Evolutionary conservation across 805 yeast species (phyloP).

Genomic region (Huiozyma naganishii): DNA sequence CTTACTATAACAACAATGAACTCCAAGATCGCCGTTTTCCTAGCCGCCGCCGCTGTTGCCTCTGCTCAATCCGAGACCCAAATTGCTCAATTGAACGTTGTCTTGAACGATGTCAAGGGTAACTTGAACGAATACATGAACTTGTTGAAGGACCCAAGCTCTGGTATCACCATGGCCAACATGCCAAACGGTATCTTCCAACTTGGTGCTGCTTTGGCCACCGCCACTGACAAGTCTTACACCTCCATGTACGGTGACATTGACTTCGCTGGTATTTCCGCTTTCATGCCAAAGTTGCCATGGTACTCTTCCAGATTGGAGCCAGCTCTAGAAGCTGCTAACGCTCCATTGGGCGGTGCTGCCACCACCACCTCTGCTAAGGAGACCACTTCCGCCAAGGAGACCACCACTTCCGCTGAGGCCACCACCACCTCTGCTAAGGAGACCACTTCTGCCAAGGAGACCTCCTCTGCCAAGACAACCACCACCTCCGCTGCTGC

Average conservation of each 20-base stretch:
- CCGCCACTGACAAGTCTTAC: conserved; percentile 23
- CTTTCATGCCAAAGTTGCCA: conserved; percentile 26
- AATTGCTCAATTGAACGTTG: conserved; percentile 13
- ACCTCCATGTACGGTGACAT: conserved; percentile 25
- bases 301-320: conserved; percentile 27
- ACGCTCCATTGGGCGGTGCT: conserved; percentile 2
- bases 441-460: conserved; percentile 3
- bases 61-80: conserved; percentile 12
- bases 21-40: conserved; percentile 11
- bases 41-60: conserved; percentile 15
- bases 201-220: conserved; percentile 17
- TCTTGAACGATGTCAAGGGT: conserved; percentile 13
- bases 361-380: conserved; percentile 1
- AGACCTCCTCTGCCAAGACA: conserved; percentile 5
- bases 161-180: conserved; percentile 8
- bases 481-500: conserved; percentile 3
- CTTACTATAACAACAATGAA: conserved; percentile 5
- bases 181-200: conserved; percentile 18
- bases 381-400: conserved; percentile 3
- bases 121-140: conserved; percentile 11
- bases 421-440: conserved; percentile 7
- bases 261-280: conserved; percentile 18
- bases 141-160: conserved; percentile 6
- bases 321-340: conserved; percentile 8
- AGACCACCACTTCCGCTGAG: conserved; percentile 4